Evolutionary conservation across 495 filamentous ascomycete genomes (phyloP), one percentile per base, ranked within the genome.

Genomic region (Saxophila tyrrhenica): DNA sequence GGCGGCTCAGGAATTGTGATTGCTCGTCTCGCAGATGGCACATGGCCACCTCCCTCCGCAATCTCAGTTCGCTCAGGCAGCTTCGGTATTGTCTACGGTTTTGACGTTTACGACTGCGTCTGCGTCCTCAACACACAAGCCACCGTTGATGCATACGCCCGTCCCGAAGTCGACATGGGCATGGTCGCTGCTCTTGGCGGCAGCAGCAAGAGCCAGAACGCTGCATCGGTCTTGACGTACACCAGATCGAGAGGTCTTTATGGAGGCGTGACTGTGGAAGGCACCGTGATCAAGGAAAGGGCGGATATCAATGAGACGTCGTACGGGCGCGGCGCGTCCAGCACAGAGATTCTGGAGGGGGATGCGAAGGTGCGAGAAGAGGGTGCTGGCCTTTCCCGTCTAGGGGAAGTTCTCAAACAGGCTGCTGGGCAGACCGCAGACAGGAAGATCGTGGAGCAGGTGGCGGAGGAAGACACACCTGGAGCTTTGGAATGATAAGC

Each of bases 21-120:
- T 46, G 89, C 78, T n/a, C 78, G 87, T 29, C 83, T 82, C 61
- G 79, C 83, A 29, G 84, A 89, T 52, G 87, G 88, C 2, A 81
- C 81, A 62, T 95, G 89, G 89, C 89, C 85, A 51, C 84, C 87
- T 2, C 89, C 89, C 2, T 89, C 85, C 15, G 88, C 84, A 24
- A 86, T 95, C 58, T 73, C 91, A 67, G 74, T 94, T 32, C 87
- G 94, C 62, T 91, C 87, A 1, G 79, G 84, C 1, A 86, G 82
- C 2, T 69, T 91, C 22, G 86, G 86, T 16, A 94, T 95, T 62
- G 73, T 90, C 25, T 81, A 87, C 2, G 89, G 87, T 1, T 85
- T 91, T 35, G 89, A 95, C 58, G 85, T 94, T 49, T 95, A 94
- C 72, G 89, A 95, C 64, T 91, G 87, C 64, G 81, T 94, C 19